Percentiles rank a stretch among this genome's conserved stretches.
Conservation (phyloP, 768 basidiomycete species). For the Suillus alpinus region DNA sequence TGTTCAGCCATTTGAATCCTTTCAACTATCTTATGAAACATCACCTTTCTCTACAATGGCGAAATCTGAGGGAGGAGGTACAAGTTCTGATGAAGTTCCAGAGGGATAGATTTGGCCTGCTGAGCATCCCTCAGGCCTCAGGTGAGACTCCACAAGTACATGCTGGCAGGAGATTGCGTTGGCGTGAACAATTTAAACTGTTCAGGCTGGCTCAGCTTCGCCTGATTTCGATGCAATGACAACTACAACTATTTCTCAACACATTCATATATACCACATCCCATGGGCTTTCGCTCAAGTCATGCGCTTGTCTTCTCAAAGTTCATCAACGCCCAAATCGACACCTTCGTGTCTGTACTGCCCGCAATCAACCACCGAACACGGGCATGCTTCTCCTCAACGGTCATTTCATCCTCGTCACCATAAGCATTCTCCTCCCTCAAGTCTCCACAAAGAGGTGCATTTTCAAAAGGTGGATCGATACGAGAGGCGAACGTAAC, state of each 20-base stretch:
- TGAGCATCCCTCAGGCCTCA: neutral
- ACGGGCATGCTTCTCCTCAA: constrained; percentile 42
- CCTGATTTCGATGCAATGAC: neutral
- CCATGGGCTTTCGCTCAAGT: neutral
- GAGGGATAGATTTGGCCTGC: neutral
- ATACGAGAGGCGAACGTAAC: constrained; percentile 59
- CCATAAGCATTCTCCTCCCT: constrained; percentile 30
- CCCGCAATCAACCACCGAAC: constrained; percentile 64
- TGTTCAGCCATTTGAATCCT: neutral
- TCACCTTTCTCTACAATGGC: neutral
- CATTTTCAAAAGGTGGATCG: neutral
- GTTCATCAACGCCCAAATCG: constrained; percentile 66
- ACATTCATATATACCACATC: neutral
- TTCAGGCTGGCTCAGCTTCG: neutral
- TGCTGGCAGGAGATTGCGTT: no score
- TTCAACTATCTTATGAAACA: neutral
- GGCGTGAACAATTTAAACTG: no score
- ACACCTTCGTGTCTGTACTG: constrained; percentile 66
- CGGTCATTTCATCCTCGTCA: constrained; percentile 53
- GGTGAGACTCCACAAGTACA: no score
- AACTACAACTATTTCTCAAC: neutral
- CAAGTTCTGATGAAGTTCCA: neutral
- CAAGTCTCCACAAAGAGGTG: constrained; percentile 15
- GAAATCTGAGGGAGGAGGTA: neutral
- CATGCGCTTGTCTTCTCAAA: constrained; percentile 35